phyloP scores from a whole-genome alignment of 495 filamentous ascomycete species.

The Schizothecium vesticola region DNA sequence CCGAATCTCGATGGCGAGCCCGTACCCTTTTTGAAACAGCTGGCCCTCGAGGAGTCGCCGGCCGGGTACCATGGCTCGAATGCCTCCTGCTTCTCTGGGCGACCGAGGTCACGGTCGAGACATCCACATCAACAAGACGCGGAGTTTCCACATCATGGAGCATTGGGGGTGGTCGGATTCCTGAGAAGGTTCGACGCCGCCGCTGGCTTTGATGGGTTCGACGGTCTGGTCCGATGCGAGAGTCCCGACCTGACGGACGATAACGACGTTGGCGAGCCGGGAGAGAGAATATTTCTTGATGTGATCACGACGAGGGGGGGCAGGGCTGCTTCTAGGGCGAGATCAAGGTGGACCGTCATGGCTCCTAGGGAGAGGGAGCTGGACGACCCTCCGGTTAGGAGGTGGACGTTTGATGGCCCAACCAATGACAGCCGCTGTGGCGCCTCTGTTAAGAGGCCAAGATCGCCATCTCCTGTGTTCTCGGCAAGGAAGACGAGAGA shows the following conservation, averaged over 20 bases:
- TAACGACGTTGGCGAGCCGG: not conserved
- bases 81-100: slow-evolving; percentile 3
- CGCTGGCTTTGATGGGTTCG: not conserved
- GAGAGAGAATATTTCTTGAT: not conserved
- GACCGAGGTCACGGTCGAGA: not conserved
- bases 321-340: not conserved
- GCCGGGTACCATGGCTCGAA: not conserved
- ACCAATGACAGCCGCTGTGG: not conserved
- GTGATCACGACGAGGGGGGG: not conserved
- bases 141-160: not conserved
- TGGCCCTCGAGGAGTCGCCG: slow-evolving; percentile 10
- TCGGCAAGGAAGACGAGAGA: slow-evolving; percentile 20
- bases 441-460: not conserved
- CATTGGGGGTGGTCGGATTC: not conserved
- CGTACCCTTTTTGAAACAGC: not conserved
- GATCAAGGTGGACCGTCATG: slow-evolving; percentile 5
- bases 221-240: not conserved
- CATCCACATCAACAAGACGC: not conserved
- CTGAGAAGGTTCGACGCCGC: slow-evolving; percentile 5
- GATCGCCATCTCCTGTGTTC: slow-evolving; percentile 7
- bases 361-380: not conserved
- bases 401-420: not conserved
- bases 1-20: slow-evolving; percentile 12
- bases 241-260: not conserved
- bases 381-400: not conserved